Base-by-base conservation (phyloP, 805 yeast genomes). In the Teunomyces pallodes region DNA sequence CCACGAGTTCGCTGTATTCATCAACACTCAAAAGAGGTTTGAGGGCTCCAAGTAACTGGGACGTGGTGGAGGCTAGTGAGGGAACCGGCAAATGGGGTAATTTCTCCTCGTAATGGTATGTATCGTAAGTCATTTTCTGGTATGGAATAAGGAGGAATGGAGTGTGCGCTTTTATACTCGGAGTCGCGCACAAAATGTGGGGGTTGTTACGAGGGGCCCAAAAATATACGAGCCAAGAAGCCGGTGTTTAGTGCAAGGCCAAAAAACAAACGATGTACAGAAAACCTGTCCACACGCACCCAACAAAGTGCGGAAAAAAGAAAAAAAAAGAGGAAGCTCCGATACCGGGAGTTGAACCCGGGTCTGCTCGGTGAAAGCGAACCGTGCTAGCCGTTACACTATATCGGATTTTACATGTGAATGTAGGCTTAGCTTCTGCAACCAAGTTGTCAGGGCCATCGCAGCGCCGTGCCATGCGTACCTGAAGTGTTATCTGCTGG, bases 311-410 rank as follows among this genome's bases (percentile, higher is more conserved):
- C 4, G 24, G 24, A 4, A 20, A 20, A 20, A 4, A 17, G 3
- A 8, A 27, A 32, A 28, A 44, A 40, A 47, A 47, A 28, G 8
- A 13, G n/a, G n/a, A 44, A 49, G 50, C 79, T 82, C 87, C 87
- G 86, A 81, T 82, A 76, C 87, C 85, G 87, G 87, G 87, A 81
- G 86, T 83, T 86, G 87, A 83, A 83, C 87, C 87, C 87, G 86
- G 84, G 82, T 76, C 72, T 82, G 84, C 86, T 80, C 87, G 86
- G 87, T 82, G 86, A 83, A 82, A 82, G 86, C 86, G 86, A 80
- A 80, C 85, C 85, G 83, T 82, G 86, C 81, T 82, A 81, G 52
- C 49, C 53, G 53, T 50, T 50, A 50, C 53, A 50, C 53, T 50
- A 50, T 50, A 50, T 47, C 53, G 53, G 53, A 50, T n/a, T 8